Percentiles rank a stretch among this genome's conserved stretches.
Evolutionary conservation across 2,329 filamentous ascomycete genomes (phyloP).

Genomic region (Sarocladiaceae sp.): DNA sequence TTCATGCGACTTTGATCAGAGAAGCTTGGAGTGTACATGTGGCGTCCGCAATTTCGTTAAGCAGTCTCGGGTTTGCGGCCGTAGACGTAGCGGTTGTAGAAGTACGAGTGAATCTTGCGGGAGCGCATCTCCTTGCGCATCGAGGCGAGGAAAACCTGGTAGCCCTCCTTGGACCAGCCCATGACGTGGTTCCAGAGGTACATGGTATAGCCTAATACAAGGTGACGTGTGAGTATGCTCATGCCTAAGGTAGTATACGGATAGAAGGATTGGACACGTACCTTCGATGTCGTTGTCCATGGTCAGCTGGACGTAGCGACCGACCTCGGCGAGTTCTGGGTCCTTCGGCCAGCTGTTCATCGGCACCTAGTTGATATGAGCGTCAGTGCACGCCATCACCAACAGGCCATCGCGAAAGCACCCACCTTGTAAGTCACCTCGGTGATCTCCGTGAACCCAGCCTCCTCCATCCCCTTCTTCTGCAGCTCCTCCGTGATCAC

Average conservation of each 20-base stretch:
- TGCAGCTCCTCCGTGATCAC: constrained; percentile 14
- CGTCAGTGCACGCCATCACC: too few species aligned
- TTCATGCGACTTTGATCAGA: too few species aligned
- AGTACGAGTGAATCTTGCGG: constrained; percentile 18
- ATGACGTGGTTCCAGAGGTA: constrained; percentile 23
- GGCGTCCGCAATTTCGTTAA: too few species aligned
- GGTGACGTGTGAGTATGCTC: too few species aligned
- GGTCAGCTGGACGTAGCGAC: constrained; percentile 17
- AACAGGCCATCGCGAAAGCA: too few species aligned
- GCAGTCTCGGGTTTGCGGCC: constrained; percentile 16
- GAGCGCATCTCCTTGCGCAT: constrained; percentile 21
- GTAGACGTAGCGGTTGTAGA: constrained; percentile 18
- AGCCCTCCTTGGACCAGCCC: constrained; percentile 23
- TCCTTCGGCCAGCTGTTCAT: constrained; percentile 37
- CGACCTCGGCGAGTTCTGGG: constrained; percentile 28
- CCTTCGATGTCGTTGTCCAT: constrained; percentile 27
- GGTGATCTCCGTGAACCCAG: constrained; percentile 13
- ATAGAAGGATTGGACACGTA: neutral
- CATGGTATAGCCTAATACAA: constrained; percentile 3
- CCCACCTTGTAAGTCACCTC: constrained; percentile 11
- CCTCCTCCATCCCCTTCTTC: constrained; percentile 13
- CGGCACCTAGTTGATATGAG: constrained; percentile 21
- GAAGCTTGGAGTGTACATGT: too few species aligned
- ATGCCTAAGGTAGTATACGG: too few species aligned
- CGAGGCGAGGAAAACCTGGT: constrained; percentile 23